A percentile compares a stretch with the other conserved stretches of the same genome.
These are phyloP conservation scores for Fusarium guadeloupense DNA, from an alignment of 2,329 filamentous ascomycete genomes.

Conservation along the genomic window DNA sequence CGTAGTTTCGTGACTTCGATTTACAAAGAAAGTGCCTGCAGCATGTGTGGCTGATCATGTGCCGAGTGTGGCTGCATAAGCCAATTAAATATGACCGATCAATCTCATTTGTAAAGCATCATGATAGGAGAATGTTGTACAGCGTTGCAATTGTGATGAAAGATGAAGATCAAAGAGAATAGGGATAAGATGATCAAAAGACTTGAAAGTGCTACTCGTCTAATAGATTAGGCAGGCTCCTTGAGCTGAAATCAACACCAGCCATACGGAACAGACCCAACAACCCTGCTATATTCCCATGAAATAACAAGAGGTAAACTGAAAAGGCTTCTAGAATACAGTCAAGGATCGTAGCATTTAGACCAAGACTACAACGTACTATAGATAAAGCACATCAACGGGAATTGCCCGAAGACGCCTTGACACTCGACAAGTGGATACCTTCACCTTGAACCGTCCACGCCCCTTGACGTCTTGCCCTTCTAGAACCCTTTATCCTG, in stretches of 20 bases:
- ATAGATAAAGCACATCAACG: conserved; percentile 7
- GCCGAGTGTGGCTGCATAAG: conserved; percentile 30
- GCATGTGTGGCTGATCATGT: conserved; percentile 26
- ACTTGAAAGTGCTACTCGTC: neutral
- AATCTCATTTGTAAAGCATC: conserved; percentile 9
- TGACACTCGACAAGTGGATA: conserved; percentile 20
- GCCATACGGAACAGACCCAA: conserved; percentile 28
- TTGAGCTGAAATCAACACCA: neutral
- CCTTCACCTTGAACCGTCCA: neutral
- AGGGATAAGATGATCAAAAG: conserved; percentile 1
- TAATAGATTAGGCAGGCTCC: neutral
- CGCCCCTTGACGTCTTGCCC: conserved; percentile 7
- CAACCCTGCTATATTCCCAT: conserved; percentile 2
- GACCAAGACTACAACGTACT: neutral
- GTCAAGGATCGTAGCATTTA: neutral
- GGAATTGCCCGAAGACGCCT: conserved; percentile 37
- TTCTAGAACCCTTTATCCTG: conserved; percentile 16
- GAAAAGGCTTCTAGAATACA: conserved; percentile 2
- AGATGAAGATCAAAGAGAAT: neutral
- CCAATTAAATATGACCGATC: conserved; percentile 15
- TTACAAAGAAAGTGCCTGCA: conserved; percentile 10
- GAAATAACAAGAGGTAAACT: neutral
- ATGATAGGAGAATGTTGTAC: conserved; percentile 5
- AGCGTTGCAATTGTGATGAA: neutral
- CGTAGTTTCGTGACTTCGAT: conserved; percentile 8